Conservation (phyloP, 164 flowering plant genomes). For the Annona cherimola region DNA sequence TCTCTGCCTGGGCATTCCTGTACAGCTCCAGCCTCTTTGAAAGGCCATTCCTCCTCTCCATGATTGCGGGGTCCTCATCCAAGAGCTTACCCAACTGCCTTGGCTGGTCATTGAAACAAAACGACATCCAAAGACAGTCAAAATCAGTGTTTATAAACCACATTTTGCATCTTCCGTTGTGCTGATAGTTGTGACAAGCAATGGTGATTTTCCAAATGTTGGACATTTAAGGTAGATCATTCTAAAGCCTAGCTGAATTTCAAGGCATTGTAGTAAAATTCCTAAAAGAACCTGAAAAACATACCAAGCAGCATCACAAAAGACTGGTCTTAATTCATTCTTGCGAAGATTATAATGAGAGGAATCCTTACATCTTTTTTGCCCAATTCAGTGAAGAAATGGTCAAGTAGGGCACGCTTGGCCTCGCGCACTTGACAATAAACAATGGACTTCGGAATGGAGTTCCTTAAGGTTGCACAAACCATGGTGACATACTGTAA, state of each 20-base stretch:
- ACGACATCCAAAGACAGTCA: not conserved
- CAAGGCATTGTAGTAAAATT: too few relatives aligned
- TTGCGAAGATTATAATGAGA: not conserved
- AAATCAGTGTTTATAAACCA: too few relatives aligned
- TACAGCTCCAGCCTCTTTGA: constrained; percentile 84
- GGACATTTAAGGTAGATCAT: too few relatives aligned
- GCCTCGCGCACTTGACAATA: constrained; percentile 82
- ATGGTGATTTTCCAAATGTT: too few relatives aligned
- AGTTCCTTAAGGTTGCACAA: constrained; percentile 60
- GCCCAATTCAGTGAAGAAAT: constrained; percentile 78
- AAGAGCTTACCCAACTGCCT: constrained; percentile 52
- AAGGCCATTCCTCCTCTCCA: constrained; percentile 73
- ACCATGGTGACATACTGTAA: constrained; percentile 83
- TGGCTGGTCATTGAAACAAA: constrained; percentile 34
- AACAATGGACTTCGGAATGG: constrained; percentile 87
- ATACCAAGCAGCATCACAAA: not conserved
- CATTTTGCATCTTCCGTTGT: too few relatives aligned
- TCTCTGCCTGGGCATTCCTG: constrained; percentile 84
- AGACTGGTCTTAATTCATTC: not conserved
- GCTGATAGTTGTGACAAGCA: too few relatives aligned
- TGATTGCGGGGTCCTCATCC: constrained; percentile 91
- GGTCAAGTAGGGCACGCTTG: constrained; percentile 77
- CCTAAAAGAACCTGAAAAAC: too few relatives aligned
- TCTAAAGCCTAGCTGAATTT: too few relatives aligned
- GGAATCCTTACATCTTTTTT: constrained; percentile 51